Evolutionary conservation across 2,329 filamentous ascomycete species (phyloP).

Genomic region (Dryadomyces quercus-mongolicae): DNA sequence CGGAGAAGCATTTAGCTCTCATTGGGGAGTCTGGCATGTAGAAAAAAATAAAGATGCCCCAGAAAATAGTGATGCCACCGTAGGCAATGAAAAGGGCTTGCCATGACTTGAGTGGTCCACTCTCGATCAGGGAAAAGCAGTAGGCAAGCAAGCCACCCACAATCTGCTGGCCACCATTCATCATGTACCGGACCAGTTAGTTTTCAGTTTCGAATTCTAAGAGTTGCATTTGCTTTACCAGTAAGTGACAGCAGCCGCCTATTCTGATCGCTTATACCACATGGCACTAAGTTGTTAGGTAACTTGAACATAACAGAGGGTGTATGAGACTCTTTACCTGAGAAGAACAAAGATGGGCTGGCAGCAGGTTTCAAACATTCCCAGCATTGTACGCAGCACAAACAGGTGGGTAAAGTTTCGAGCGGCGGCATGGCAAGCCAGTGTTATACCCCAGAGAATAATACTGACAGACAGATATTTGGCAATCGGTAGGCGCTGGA

Average conservation of each 20-base stretch:
- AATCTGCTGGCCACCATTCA: conserved; percentile 63
- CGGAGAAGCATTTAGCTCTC: conserved; percentile 55
- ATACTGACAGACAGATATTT: conserved; percentile 56
- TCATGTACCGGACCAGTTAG: conserved; percentile 32
- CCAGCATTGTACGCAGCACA: conserved; percentile 47
- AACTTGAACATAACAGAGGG: too few species aligned
- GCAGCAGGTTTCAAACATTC: conserved; percentile 58
- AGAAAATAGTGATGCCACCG: conserved; percentile 48
- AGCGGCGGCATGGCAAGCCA: conserved; percentile 50
- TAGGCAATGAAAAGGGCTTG: conserved; percentile 57
- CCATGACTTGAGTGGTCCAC: conserved; percentile 49
- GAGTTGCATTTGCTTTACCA: conserved; percentile 37
- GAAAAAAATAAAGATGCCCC: conserved; percentile 49
- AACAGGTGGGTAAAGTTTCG: conserved; percentile 33
- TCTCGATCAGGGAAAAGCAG: conserved; percentile 41
- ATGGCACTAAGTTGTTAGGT: too few species aligned
- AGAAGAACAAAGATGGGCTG: conserved; percentile 57
- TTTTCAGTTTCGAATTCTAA: too few species aligned
- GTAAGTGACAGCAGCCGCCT: conserved; percentile 52
- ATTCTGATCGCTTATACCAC: conserved; percentile 61
- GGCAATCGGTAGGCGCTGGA: conserved; percentile 47
- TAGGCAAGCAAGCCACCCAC: conserved; percentile 60
- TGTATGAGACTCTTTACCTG: conserved; percentile 27
- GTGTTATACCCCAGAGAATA: conserved; percentile 47
- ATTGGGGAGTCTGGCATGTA: conserved; percentile 62